Percentiles rank a stretch among this genome's conserved stretches.
Conservation (phyloP, 495 filamentous ascomycete species). For the Paragyromitra xinjiangensis region DNA sequence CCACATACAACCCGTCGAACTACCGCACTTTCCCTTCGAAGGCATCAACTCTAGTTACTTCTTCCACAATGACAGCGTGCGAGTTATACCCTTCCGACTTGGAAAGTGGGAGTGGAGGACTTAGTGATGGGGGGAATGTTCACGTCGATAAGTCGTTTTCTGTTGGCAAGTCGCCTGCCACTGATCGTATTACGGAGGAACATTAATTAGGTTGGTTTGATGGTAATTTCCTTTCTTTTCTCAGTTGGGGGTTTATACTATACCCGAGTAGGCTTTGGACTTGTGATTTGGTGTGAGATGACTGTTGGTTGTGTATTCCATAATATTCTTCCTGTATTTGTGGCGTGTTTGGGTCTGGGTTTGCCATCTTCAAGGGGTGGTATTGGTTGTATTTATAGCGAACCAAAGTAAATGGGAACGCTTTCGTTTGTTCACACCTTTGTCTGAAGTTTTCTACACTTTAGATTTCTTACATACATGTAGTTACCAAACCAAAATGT, state of each 20-base stretch:
- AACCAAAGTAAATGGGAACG: neutral
- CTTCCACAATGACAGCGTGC: constrained; percentile 32
- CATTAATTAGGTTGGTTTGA: neutral
- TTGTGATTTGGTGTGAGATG: neutral
- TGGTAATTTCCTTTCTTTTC: neutral
- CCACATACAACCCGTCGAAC: constrained; percentile 11
- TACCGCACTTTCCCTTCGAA: constrained; percentile 32
- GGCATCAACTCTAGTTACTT: constrained; percentile 22
- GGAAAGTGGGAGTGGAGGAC: constrained; percentile 18
- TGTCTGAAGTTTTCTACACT: neutral
- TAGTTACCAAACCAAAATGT: neutral
- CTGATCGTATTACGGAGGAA: neutral
- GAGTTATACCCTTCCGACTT: constrained; percentile 24
- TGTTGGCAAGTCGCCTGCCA: neutral
- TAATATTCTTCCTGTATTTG: neutral
- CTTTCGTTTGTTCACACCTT: neutral
- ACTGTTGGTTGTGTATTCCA: neutral
- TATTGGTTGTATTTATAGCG: neutral
- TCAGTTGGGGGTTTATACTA: neutral
- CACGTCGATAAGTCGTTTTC: constrained; percentile 42
- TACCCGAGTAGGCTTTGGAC: neutral
- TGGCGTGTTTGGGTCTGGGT: neutral
- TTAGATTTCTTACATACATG: neutral
- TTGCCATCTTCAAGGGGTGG: neutral
- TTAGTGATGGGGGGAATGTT: constrained; percentile 14